Conservation (phyloP, 2,329 filamentous ascomycete genomes). For the Beauveria brongniartii region DNA sequence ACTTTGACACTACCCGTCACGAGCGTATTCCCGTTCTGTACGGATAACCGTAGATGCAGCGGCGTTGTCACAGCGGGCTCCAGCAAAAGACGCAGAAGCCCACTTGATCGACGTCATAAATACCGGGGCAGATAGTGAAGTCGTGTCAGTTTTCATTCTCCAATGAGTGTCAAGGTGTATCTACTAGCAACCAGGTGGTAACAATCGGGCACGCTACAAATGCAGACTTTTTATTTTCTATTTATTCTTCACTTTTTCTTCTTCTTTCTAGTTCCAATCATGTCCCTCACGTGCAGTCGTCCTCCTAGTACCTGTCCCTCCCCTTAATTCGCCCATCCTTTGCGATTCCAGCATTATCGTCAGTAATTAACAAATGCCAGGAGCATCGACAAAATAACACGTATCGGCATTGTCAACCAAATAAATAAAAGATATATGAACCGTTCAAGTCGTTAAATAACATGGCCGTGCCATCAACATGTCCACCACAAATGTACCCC, state of each 20-base stretch:
- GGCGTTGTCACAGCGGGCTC: not conserved
- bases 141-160: not conserved
- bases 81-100: not conserved
- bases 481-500: conserved; percentile 2
- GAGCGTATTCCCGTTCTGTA: not conserved
- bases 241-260: not conserved
- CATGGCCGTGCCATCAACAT: conserved; percentile 5
- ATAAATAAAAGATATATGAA: conserved; percentile 5
- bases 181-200: too few species aligned
- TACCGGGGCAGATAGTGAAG: conserved; percentile 4
- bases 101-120: conserved; percentile 8
- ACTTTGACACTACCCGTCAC: too few species aligned
- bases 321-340: not conserved
- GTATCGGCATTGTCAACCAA: not conserved
- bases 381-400: not conserved
- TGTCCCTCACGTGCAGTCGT: not conserved
- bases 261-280: not conserved
- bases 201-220: too few species aligned
- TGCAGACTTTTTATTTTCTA: not conserved
- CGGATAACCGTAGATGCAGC: not conserved
- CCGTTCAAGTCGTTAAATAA: conserved; percentile 9
- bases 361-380: too few species aligned
- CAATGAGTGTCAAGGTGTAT: too few species aligned
- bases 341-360: not conserved
- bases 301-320: not conserved